These are phyloP conservation scores for Stagonosporopsis rhizophila DNA, from an alignment of 2,329 filamentous ascomycete genomes.

Conservation along the genomic window DNA sequence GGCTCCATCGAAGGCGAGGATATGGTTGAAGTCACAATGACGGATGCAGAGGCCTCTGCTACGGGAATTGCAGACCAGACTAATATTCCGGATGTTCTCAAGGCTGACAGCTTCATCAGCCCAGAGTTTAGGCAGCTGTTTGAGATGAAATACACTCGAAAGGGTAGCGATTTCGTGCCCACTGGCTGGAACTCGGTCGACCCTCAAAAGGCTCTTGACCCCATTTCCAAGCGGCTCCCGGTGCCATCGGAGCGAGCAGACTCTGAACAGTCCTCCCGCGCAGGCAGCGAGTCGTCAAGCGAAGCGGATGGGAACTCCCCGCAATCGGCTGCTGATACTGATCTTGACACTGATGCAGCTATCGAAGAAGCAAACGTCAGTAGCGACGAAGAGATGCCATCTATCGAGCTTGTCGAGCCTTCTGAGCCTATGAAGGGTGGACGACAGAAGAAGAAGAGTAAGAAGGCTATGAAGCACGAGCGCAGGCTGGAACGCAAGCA, in stretches of 20 bases:
- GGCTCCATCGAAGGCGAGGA: constrained; percentile 88
- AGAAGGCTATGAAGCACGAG: constrained; percentile 43
- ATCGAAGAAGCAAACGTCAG: constrained; percentile 44
- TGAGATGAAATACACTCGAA: constrained; percentile 70
- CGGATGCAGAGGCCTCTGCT: constrained; percentile 58
- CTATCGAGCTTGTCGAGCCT: constrained; percentile 34
- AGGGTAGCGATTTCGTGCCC: constrained; percentile 66
- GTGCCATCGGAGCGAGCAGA: constrained; percentile 40
- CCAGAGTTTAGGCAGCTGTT: constrained; percentile 71
- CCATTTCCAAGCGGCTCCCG: constrained; percentile 57
- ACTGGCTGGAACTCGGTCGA: constrained; percentile 72
- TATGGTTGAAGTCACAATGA: constrained; percentile 89
- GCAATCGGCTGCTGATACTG: constrained; percentile 36
- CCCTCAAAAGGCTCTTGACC: constrained; percentile 65
- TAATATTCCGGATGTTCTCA: constrained; percentile 54
- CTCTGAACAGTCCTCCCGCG: constrained; percentile 41
- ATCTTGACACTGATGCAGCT: constrained; percentile 24
- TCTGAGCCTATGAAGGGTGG: constrained; percentile 34
- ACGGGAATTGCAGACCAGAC: constrained; percentile 28
- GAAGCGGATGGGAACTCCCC: constrained; percentile 45
- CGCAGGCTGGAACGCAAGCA: constrained; percentile 38
- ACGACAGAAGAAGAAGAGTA: constrained; percentile 41
- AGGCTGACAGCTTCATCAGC: constrained; percentile 67
- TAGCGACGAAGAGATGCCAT: constrained; percentile 46
- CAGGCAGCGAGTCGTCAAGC: constrained; percentile 36